Percentiles rank a stretch among this genome's conserved stretches.
Evolutionary conservation across 208 protist genomes (phyloP).

Genomic region (Naegleria lovaniensis): DNA sequence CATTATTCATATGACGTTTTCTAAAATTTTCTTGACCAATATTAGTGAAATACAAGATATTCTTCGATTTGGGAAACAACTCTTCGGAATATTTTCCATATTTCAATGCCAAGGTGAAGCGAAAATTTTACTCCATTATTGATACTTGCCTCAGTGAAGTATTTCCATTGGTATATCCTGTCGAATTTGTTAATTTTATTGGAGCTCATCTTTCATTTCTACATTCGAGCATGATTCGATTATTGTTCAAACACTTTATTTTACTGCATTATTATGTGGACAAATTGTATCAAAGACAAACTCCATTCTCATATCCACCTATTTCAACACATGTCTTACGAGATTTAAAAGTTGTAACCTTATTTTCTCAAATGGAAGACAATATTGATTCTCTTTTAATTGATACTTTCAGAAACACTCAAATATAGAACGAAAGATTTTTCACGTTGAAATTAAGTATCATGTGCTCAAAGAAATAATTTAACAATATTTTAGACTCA

Average conservation of each 20-base stretch:
- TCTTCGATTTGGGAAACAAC: neutral
- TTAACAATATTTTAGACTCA: too few species aligned
- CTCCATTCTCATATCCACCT: neutral
- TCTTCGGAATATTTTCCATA: neutral
- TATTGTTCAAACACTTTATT: neutral
- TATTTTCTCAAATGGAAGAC: too few species aligned
- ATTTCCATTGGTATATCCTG: neutral
- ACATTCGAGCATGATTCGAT: neutral
- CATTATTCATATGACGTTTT: too few species aligned
- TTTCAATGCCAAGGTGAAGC: neutral
- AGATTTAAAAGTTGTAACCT: too few species aligned
- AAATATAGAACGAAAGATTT: too few species aligned
- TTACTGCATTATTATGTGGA: neutral
- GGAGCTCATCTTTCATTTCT: neutral
- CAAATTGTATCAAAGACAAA: neutral
- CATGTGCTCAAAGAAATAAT: too few species aligned
- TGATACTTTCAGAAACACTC: too few species aligned
- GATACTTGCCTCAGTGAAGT: neutral
- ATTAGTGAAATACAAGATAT: neutral
- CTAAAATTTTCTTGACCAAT: too few species aligned
- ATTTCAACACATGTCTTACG: neutral
- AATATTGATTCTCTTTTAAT: too few species aligned
- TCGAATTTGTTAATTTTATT: neutral
- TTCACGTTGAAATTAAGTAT: too few species aligned
- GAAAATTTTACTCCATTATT: neutral